Conservation (phyloP, 2,329 filamentous ascomycete genomes). For the Aspergillus fumigatus region DNA sequence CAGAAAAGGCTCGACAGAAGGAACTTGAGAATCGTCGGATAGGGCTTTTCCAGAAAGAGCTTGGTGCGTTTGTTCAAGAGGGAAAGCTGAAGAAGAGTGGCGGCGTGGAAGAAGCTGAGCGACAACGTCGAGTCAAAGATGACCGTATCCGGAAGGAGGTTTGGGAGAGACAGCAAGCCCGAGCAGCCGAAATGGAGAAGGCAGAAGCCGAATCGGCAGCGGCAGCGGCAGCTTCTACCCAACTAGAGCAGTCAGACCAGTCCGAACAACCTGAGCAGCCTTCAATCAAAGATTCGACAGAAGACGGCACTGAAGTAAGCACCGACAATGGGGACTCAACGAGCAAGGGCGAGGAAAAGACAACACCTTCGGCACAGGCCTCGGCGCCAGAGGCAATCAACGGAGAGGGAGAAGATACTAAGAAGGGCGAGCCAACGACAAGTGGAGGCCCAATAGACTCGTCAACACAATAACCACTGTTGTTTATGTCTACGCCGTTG, state of each 20-base stretch:
- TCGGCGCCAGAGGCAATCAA: not conserved
- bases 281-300: constrained; percentile 4
- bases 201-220: constrained; percentile 25
- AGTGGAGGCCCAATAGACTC: not conserved
- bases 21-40: constrained; percentile 72
- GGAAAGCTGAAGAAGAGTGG: constrained; percentile 94
- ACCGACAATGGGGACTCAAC: constrained; percentile 4
- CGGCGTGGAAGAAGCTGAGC: constrained; percentile 89
- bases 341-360: constrained; percentile 9
- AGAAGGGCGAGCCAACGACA: not conserved
- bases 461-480: not conserved
- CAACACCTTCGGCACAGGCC: not conserved
- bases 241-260: constrained; percentile 14
- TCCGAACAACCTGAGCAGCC: constrained; percentile 5
- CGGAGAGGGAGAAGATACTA: not conserved
- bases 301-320: constrained; percentile 6
- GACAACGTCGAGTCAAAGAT: constrained; percentile 77
- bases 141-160: constrained; percentile 78
- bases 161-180: constrained; percentile 50
- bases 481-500: not conserved
- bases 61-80: constrained; percentile 79
- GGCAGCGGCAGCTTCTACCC: constrained; percentile 22
- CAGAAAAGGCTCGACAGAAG: constrained; percentile 83
- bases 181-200: constrained; percentile 47
- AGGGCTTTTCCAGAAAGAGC: constrained; percentile 79